Conservation (phyloP, 2,329 filamentous ascomycete species). For the Calonectria hongkongensis region DNA sequence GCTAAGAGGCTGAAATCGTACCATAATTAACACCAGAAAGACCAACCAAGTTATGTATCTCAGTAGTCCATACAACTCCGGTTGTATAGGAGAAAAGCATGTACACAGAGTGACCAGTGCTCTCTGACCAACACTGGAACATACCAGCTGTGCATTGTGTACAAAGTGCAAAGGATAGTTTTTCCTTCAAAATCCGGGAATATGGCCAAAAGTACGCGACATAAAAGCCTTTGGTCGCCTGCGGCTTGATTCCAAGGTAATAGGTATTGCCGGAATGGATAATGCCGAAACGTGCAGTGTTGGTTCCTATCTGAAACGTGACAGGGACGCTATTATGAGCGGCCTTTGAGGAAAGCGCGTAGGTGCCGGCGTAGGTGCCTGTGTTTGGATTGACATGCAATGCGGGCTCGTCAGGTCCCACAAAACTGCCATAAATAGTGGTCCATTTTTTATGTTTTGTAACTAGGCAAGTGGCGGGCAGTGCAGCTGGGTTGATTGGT, state of each 20-base stretch:
- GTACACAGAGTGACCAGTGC: background rate
- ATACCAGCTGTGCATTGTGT: background rate
- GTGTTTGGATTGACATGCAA: background rate
- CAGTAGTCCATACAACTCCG: background rate
- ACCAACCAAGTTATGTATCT: background rate
- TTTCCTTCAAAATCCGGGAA: background rate
- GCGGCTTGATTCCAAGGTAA: constrained; percentile 14
- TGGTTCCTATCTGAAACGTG: background rate
- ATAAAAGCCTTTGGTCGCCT: background rate
- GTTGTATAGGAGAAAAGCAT: background rate
- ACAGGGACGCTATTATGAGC: background rate
- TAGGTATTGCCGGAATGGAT: constrained; percentile 13
- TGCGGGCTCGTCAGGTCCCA: background rate
- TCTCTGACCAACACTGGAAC: background rate
- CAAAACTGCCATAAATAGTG: background rate
- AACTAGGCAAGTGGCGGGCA: background rate
- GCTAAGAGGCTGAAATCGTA: background rate
- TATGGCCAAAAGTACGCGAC: background rate
- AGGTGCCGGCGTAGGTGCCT: background rate
- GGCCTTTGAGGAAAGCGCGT: background rate
- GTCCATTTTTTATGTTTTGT: background rate
- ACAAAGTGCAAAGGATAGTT: constrained; percentile 5
- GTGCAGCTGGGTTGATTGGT: background rate
- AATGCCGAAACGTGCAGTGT: background rate
- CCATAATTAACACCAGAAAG: background rate